A percentile compares a stretch with the other conserved stretches of the same genome.
These are phyloP conservation scores for Tilletia walkeri DNA, from an alignment of 1,284 basidiomycete genomes.

Conservation along the genomic window DNA sequence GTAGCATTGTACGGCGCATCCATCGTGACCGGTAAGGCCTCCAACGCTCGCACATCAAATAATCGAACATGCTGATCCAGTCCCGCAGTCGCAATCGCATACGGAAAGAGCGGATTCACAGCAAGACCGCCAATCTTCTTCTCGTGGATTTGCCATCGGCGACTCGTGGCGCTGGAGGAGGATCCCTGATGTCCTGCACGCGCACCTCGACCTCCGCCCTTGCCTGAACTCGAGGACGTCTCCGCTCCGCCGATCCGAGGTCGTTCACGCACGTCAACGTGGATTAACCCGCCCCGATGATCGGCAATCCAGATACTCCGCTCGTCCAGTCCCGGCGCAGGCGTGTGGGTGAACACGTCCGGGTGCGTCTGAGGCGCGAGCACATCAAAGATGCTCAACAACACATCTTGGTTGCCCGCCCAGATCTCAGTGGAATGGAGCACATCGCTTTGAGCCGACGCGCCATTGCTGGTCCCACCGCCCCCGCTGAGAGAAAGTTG, in stretches of 20 bases:
- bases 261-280: constrained; percentile 44
- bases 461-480: constrained; percentile 19
- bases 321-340: constrained; percentile 34
- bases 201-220: not conserved
- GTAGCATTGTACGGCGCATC: constrained; percentile 37
- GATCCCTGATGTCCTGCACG: not conserved
- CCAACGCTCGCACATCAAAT: constrained; percentile 48
- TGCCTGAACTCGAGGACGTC: not conserved
- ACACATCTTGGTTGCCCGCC: constrained; percentile 38
- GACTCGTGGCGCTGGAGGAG: not conserved
- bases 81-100: constrained; percentile 48
- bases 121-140: constrained; percentile 54
- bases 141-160: constrained; percentile 52
- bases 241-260: constrained; percentile 23
- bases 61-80: constrained; percentile 49
- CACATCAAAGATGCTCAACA: constrained; percentile 50
- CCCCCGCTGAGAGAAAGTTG: constrained; percentile 35
- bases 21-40: constrained; percentile 27
- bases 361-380: constrained; percentile 41
- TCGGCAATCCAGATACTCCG: constrained; percentile 53
- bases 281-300: constrained; percentile 47
- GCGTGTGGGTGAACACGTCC: constrained; percentile 34
- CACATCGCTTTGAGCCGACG: not conserved
- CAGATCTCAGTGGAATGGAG: constrained; percentile 32
- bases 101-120: constrained; percentile 38